A percentile compares a stretch with the other conserved stretches of the same genome.
Conservation (phyloP, 164 flowering plant genomes). For the Vitis cinerea region DNA sequence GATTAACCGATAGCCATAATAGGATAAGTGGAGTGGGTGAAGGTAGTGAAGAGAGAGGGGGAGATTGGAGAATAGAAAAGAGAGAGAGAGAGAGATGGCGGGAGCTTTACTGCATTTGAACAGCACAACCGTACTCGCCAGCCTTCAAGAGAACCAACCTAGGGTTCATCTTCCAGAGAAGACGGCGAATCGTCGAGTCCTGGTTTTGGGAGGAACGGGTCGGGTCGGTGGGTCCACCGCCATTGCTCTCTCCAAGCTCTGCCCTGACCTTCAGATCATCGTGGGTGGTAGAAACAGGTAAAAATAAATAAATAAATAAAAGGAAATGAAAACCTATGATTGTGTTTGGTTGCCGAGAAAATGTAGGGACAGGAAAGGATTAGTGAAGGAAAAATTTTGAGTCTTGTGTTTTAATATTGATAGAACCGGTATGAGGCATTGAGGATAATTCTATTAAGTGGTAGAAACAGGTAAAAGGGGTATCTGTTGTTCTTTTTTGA, state of each 20-base stretch:
- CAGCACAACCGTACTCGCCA: constrained; percentile 5
- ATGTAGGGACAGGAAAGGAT: too few species aligned
- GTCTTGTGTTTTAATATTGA: background rate
- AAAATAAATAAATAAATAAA: too few species aligned
- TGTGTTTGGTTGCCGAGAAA: too few species aligned
- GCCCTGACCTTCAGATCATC: constrained; percentile 63
- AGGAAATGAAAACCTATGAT: too few species aligned
- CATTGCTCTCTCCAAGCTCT: constrained; percentile 68
- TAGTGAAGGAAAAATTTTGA: too few species aligned
- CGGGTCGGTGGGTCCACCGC: constrained; percentile 97
- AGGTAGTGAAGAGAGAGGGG: background rate
- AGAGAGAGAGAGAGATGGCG: constrained; percentile 29
- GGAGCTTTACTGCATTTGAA: constrained; percentile 21
- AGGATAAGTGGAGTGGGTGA: background rate
- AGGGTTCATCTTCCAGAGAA: constrained; percentile 25
- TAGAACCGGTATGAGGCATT: background rate
- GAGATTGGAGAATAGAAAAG: background rate
- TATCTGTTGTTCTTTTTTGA: background rate
- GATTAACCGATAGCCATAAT: constrained; percentile 8
- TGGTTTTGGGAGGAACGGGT: constrained; percentile 89
- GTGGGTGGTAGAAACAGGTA: constrained; percentile 85
- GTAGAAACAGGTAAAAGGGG: too few species aligned
- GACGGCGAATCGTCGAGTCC: constrained; percentile 47
- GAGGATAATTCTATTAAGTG: too few species aligned
- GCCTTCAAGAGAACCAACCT: constrained; percentile 13